Evolutionary conservation across 495 filamentous ascomycete genomes (phyloP), one percentile per base, ranked within the genome.

Genomic region (Neurospora sp.): DNA sequence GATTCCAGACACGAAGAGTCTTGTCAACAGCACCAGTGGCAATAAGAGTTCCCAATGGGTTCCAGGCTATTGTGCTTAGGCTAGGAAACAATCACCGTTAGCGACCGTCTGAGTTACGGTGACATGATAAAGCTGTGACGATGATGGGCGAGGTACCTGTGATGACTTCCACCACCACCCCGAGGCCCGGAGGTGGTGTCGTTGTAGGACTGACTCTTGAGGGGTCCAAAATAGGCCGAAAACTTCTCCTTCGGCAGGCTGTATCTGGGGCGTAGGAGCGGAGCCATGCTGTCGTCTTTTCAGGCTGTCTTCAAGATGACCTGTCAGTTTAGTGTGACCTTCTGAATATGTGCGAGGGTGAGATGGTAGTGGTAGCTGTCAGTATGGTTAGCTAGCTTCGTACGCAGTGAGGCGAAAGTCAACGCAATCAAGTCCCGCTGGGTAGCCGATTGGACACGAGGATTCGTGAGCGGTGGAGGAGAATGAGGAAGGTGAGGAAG

Each of bases 1-100:
- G 94, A 78, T 97, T 97, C 94, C 94, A 85, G 46, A 97, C 93
- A 68, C 94, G 90, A 38, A 98, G 81, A 14, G 93, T 93, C 70
- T 91, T 90, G 79, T 97, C 92, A 10, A 88, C 85, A 31, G 93
- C 89, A 46, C 93, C 96, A 3, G 94, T 94, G 2, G 96, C 96
- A 74, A 99, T 90, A 14, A 96, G 86, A 37, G 88, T 92, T 37
- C 96, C 94, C 0, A 92, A 86, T 7, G 94, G 91, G 76, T 94
- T 97, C 96, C 96, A 99, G 73, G 91, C 90, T 76, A 99, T 87
- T 18, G 92, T 90, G 41, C 92, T 89, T 39, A 88, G 78, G 35
- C 83, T 86, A 72, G 12, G 40, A 10, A 70, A 27, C 27, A 20
- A 41, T 6, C 10, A 10, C 27, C 22, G 53, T 66, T 18, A 66